Evolutionary conservation across 768 basidiomycete species (phyloP).

Genomic region (Megacollybia marginata): DNA sequence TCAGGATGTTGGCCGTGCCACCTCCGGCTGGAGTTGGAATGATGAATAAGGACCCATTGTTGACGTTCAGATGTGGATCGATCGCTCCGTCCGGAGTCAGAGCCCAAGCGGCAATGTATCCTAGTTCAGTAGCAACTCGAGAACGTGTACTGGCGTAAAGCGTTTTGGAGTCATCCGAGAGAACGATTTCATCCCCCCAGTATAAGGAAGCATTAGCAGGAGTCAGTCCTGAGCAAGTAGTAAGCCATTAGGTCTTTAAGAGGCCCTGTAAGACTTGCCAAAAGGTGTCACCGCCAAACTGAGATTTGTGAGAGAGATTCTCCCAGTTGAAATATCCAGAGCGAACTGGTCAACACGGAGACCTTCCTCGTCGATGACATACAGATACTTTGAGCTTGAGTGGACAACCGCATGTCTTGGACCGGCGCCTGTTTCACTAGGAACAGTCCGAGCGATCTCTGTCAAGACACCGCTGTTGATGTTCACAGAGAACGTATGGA

Average conservation of each 20-base stretch:
- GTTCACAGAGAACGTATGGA: slow-evolving; percentile 7
- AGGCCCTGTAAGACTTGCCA: background rate
- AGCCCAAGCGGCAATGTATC: slow-evolving; percentile 3
- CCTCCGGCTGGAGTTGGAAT: slow-evolving; percentile 4
- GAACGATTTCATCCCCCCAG: slow-evolving; percentile 15
- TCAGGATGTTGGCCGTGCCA: slow-evolving; percentile 2
- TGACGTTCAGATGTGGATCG: background rate
- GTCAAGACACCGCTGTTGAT: slow-evolving; percentile 4
- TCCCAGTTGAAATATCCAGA: slow-evolving; percentile 5
- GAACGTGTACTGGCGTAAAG: slow-evolving; percentile 4
- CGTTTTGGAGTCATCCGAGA: slow-evolving; percentile 8
- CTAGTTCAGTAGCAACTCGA: background rate
- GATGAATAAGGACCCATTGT: slow-evolving; percentile 1
- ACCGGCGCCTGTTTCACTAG: slow-evolving; percentile 8
- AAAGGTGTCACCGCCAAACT: slow-evolving; percentile 14
- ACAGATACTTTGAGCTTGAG: slow-evolving; percentile 7
- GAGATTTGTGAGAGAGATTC: slow-evolving; percentile 7
- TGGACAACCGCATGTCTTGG: slow-evolving; percentile 12
- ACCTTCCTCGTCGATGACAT: slow-evolving; percentile 15
- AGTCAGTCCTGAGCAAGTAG: slow-evolving; percentile 4
- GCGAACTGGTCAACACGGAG: slow-evolving; percentile 15
- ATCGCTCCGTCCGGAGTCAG: slow-evolving; percentile 1
- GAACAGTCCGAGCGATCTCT: slow-evolving; percentile 2
- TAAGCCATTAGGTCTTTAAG: background rate
- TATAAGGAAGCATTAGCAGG: slow-evolving; percentile 12